Base-by-base conservation (phyloP, 768 basidiomycete genomes). In the Mycena epipterygia region DNA sequence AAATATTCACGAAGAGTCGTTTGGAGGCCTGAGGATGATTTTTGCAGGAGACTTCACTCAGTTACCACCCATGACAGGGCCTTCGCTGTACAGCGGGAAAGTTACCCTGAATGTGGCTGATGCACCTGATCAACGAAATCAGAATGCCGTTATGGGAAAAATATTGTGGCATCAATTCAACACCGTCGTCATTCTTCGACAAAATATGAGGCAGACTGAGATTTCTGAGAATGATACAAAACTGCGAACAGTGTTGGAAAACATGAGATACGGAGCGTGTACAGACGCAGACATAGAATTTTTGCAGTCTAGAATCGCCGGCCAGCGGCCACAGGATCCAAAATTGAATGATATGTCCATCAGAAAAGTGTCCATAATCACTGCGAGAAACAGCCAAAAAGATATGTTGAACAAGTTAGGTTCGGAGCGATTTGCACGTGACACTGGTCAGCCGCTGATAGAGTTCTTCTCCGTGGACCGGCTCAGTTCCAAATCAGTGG, bases 41-140 rank as follows among this genome's bases (percentile, higher is more conserved):
- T 73, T 81, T 51, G 80, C 80, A 2, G 80, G 80, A 2, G 79
- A 81, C 51, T 81, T 83, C 74, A 79, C 77, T 3, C 80, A 81
- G 49, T 64, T 83, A 0, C 79, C 78, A 1, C 79, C 71, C 23
- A 60, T 39, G 13, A 68, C 70, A 5, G 76, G 75, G 70, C 49
- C 76, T 48, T 67, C 76, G 14, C 63, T 76, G 8, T 77, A 74
- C 48, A 71, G 70, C 32, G 27, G 70, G 25, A 33, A 17, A 3
- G 60, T 75, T 29, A 21, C 13, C 11, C 27, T 52, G 7, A 52
- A 52, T 29, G 27, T 25, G 5, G 68, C 73, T 1, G 33, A 42
- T 1, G 59, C 51, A 21, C 13, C 48, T 0, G 27, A 33, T 27
- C 42, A 44, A 19, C 11, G 42, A 13, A 30, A 64, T 0, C 78